A percentile compares a stretch with the other conserved stretches of the same genome.
These are phyloP conservation scores for Eucommia ulmoides DNA, from an alignment of 257 asterid species.

Conservation along the genomic window DNA sequence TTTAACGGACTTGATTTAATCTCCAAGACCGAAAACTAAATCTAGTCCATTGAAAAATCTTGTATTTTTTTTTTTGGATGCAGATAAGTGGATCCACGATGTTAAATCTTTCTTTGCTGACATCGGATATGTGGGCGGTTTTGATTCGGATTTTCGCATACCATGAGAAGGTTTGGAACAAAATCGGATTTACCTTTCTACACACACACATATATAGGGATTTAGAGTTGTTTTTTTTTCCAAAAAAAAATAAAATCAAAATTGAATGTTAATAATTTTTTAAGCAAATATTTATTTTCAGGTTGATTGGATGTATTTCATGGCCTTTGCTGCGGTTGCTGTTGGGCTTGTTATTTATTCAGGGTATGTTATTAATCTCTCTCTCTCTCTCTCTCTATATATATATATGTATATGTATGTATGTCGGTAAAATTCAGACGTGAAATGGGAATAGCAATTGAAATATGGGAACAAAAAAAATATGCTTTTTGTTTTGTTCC, in stretches of 20 bases:
- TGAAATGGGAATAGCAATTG: no score
- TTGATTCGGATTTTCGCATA: slow-evolving; percentile 81
- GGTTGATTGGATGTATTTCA: slow-evolving; percentile 94
- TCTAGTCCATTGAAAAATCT: no score
- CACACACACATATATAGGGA: no score
- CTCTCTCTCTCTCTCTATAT: no score
- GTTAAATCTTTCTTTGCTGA: slow-evolving; percentile 77
- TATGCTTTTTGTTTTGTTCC: no score
- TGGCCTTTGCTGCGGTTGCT: slow-evolving; percentile 73
- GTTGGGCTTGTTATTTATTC: slow-evolving; percentile 72
- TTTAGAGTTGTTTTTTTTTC: neutral
- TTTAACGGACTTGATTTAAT: no score
- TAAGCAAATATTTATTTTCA: slow-evolving; percentile 19
- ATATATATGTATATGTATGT: no score
- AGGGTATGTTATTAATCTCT: no score
- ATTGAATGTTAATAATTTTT: slow-evolving; percentile 5
- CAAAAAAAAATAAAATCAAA: no score
- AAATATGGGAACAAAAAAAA: no score
- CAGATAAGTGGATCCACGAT: slow-evolving; percentile 87
- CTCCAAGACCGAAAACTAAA: no score
- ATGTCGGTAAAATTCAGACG: no score
- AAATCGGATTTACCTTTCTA: neutral
- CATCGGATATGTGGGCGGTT: slow-evolving; percentile 99
- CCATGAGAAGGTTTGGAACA: slow-evolving; percentile 61
- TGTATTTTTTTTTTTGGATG: slow-evolving; percentile 11